Evolutionary conservation across 305 asterid species (phyloP).

Genomic region (Plantago coronopus): DNA sequence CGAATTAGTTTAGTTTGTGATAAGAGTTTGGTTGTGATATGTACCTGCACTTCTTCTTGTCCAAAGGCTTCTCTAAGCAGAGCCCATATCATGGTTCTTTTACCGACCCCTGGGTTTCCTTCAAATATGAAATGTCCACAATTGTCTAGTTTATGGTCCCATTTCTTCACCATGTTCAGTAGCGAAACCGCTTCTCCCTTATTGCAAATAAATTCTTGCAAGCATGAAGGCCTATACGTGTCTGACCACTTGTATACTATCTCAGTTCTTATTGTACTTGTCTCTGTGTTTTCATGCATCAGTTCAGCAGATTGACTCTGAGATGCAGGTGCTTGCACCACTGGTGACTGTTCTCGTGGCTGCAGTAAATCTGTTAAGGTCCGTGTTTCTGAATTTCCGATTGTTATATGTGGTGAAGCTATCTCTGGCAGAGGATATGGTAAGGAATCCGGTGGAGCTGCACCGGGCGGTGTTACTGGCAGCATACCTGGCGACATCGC

Average conservation of each 20-base stretch:
- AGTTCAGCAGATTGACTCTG: conserved; percentile 21
- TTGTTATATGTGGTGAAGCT: conserved; percentile 13
- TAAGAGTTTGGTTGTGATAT: background rate
- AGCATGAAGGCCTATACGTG: conserved; percentile 47
- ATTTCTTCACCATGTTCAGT: conserved; percentile 34
- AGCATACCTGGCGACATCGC: conserved; percentile 30
- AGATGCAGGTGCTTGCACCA: conserved; percentile 22
- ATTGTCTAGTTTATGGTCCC: conserved; percentile 31
- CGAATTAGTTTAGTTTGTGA: conserved; percentile 10
- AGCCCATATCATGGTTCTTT: conserved; percentile 87
- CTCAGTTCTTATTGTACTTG: conserved; percentile 19
- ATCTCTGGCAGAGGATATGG: conserved; percentile 31
- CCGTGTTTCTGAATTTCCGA: conserved; percentile 11
- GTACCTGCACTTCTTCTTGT: conserved; percentile 58
- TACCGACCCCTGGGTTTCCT: conserved; percentile 84
- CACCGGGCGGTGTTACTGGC: conserved; percentile 23
- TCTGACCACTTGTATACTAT: conserved; percentile 56
- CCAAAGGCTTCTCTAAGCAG: conserved; percentile 64
- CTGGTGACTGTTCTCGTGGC: conserved; percentile 17
- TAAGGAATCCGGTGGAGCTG: conserved; percentile 25
- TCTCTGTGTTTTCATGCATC: conserved; percentile 23
- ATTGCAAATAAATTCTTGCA: conserved; percentile 69
- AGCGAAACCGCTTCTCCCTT: conserved; percentile 50
- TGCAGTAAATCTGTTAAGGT: conserved; percentile 18
- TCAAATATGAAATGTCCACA: conserved; percentile 66